Percentiles rank a stretch among this genome's conserved stretches.
Evolutionary conservation across 352 stramenopile species (phyloP).

Genomic region (Phytophthora podocarpi): DNA sequence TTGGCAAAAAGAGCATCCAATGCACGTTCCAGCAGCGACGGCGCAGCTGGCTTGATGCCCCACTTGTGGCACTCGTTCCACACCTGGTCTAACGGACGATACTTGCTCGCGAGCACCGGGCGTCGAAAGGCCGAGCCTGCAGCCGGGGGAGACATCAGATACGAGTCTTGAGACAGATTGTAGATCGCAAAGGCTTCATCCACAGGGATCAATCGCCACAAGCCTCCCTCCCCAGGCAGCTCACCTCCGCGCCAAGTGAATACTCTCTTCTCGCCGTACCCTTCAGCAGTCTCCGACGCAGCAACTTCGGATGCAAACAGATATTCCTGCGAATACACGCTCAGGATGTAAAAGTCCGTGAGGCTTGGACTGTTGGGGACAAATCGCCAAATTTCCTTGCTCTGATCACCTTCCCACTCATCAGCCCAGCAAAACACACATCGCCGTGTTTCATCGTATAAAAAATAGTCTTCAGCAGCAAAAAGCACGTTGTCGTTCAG

Average conservation of each 20-base stretch:
- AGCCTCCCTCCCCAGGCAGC: constrained; percentile 10
- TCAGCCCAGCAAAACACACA: constrained; percentile 47
- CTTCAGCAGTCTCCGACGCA: constrained; percentile 8
- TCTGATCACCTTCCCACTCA: constrained; percentile 35
- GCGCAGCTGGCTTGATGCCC: constrained; percentile 11
- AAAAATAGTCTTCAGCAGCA: constrained; percentile 22
- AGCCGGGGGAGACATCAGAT: constrained; percentile 17
- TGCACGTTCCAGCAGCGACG: constrained; percentile 20
- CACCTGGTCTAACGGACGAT: constrained; percentile 21
- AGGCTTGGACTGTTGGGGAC: constrained; percentile 16
- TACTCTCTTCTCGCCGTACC: constrained; percentile 8
- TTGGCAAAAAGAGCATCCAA: constrained; percentile 22
- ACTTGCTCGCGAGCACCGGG: constrained; percentile 16
- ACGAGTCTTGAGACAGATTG: constrained; percentile 21
- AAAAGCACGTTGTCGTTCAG: constrained; percentile 34
- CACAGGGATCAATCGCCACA: constrained; percentile 22
- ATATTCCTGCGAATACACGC: constrained; percentile 24
- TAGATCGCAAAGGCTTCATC: constrained; percentile 23
- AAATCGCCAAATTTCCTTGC: constrained; percentile 44
- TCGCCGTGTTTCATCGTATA: constrained; percentile 42
- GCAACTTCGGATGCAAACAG: constrained; percentile 19
- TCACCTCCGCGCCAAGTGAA: constrained; percentile 30
- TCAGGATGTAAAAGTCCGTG: constrained; percentile 34
- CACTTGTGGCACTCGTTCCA: constrained; percentile 31
- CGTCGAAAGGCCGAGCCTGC: constrained; percentile 17